These are phyloP conservation scores for Entophlyctis helioformis DNA, from an alignment of 192 early-diverging fungal species.

Conservation along the genomic window DNA sequence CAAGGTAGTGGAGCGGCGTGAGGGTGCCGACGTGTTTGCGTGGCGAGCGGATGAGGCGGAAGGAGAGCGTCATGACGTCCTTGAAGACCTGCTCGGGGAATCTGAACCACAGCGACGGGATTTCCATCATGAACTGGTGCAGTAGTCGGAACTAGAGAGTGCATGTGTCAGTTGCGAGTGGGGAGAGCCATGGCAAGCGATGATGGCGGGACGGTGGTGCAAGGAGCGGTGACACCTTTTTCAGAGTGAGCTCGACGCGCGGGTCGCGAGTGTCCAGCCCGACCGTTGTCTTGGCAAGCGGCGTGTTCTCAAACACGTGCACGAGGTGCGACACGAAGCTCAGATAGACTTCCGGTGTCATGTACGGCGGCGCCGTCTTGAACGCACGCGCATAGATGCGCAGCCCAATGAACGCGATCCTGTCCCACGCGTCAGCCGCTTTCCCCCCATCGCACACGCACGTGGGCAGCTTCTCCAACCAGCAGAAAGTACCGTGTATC, in stretches of 20 bases:
- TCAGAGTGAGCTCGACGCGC: constrained; percentile 15
- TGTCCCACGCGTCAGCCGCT: too few species aligned
- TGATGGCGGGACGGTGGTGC: too few species aligned
- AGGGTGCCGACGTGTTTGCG: constrained; percentile 2
- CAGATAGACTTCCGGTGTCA: constrained; percentile 35
- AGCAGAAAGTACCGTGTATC: constrained; percentile 31
- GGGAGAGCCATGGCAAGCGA: too few species aligned
- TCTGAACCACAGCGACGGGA: constrained; percentile 37
- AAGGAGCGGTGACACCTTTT: constrained; percentile 13
- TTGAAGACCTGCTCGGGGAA: constrained; percentile 29
- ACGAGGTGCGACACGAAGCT: constrained; percentile 22
- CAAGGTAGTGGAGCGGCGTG: constrained; percentile 26
- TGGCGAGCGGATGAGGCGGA: constrained; percentile 13
- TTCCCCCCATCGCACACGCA: too few species aligned
- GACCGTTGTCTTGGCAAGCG: constrained; percentile 12
- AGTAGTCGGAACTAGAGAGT: constrained; percentile 33
- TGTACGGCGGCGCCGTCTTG: constrained; percentile 32
- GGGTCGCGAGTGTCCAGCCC: constrained; percentile 18
- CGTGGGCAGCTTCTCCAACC: too few species aligned
- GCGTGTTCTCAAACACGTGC: constrained; percentile 13
- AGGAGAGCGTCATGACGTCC: constrained; percentile 24
- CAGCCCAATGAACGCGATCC: constrained; percentile 18
- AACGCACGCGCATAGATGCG: constrained; percentile 29
- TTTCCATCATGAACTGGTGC: constrained; percentile 33
- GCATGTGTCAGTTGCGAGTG: too few species aligned